Evolutionary conservation across 2,329 filamentous ascomycete genomes (phyloP), one percentile per base, ranked within the genome.

Genomic region (Aureobasidium melanogenum): DNA sequence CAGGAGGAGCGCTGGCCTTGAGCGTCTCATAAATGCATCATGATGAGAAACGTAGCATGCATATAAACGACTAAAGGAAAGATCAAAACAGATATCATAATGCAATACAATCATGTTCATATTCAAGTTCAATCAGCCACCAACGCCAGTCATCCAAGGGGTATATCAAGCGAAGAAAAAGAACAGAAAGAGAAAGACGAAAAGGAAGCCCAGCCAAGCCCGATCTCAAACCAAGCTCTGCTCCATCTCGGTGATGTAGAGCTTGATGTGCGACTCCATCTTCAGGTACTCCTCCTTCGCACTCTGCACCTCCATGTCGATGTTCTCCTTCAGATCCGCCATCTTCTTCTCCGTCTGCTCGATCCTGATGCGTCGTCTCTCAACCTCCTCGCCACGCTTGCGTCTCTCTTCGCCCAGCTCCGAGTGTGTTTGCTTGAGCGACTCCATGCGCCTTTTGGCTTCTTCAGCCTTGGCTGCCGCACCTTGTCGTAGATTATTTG

Each of bases 321-420:
- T 96, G 69, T 94, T 95, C 73, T 97, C 94, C 72, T 97, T 97
- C 67, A 99, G 82, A 74, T 99, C 94, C 51, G 88, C 86, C 93
- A 97, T 99, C 92, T 97, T 97, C 79, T 97, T 97, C 82, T 97
- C 93, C 9, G 91, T 96, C 78, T 97, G 91, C 76, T 99, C 94
- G 65, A 99, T 97, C 63, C 92, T 82, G n/a, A 97, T 90, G 67
- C 89, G 85, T 68, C 92, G 82, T 71, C 88, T 86, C 79, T 99
- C 94, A 77, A 97, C 95, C 70, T 97, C 93, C 62, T 90, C 87
- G 36, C 88, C 87, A 76, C 96, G 95, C 60, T 94, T 90, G 1
- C 83, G 84, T 64, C 92, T 82, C 79, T 99, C 93, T 70, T 93
- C 88, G 0, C 88, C 88, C 63, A 97, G 78, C 71, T 86, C 85